Conservation (phyloP, 192 early-diverging fungal genomes). For the Dissophora globulifera region DNA sequence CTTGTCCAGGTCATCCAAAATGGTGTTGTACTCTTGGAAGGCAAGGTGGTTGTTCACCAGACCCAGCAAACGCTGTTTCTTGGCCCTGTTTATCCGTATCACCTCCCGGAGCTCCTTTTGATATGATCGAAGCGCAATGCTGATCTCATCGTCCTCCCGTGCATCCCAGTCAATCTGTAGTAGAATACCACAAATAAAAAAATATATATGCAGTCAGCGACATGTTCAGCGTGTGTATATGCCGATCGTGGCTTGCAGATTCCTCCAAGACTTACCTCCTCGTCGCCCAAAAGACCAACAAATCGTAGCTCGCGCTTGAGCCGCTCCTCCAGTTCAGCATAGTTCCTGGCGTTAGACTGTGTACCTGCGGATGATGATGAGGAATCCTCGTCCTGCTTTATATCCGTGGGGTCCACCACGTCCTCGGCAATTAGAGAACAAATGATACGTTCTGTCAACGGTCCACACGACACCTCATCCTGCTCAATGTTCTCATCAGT, state of each 20-base stretch:
- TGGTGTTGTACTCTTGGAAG: constrained; percentile 88
- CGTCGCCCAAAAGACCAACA: constrained; percentile 83
- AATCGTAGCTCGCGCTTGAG: constrained; percentile 84
- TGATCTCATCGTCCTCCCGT: constrained; percentile 80
- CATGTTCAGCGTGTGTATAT: too few relatives aligned
- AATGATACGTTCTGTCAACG: constrained; percentile 84
- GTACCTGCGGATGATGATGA: not conserved
- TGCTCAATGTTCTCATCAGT: constrained; percentile 65
- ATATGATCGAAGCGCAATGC: constrained; percentile 71
- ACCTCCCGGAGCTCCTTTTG: constrained; percentile 81
- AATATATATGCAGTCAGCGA: too few relatives aligned
- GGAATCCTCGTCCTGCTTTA: constrained; percentile 44
- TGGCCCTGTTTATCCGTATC: constrained; percentile 68
- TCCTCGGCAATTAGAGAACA: constrained; percentile 75
- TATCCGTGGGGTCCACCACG: constrained; percentile 58
- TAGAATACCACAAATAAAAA: too few relatives aligned
- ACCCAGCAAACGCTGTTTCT: constrained; percentile 74
- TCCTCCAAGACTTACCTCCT: constrained; percentile 63
- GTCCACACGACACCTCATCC: constrained; percentile 71
- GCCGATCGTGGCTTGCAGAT: too few relatives aligned
- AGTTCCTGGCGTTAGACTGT: constrained; percentile 54
- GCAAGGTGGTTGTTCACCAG: constrained; percentile 79
- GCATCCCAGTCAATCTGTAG: constrained; percentile 74
- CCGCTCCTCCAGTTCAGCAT: constrained; percentile 80
- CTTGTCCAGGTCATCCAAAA: constrained; percentile 89